Evolutionary conservation across 2,329 filamentous ascomycete species (phyloP).

Genomic region (Xylariaceae sp.): DNA sequence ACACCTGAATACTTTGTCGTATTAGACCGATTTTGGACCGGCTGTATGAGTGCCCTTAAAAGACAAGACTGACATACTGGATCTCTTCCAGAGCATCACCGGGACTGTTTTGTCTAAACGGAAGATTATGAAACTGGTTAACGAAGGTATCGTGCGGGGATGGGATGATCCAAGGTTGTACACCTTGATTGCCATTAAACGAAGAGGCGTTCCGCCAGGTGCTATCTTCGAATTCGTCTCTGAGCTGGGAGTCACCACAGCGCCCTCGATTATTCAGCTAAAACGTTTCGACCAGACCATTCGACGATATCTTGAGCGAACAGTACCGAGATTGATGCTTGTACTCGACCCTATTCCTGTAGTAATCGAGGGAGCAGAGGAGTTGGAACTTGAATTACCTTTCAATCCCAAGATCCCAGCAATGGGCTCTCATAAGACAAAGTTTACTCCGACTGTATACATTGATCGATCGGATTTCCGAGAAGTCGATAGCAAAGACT

Average conservation of each 20-base stretch:
- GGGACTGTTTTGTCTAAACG: constrained; percentile 88
- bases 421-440: constrained; percentile 57
- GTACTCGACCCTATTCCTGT: constrained; percentile 82
- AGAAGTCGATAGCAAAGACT: constrained; percentile 66
- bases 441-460: constrained; percentile 74
- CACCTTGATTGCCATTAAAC: constrained; percentile 49
- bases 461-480: constrained; percentile 80
- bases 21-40: too few relatives aligned
- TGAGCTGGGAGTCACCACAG: constrained; percentile 85
- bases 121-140: constrained; percentile 74
- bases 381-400: constrained; percentile 66
- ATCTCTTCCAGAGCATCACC: constrained; percentile 54
- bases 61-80: too few relatives aligned
- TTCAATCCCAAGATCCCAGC: constrained; percentile 78
- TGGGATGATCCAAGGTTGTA: constrained; percentile 93
- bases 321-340: constrained; percentile 84
- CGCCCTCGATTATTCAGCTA: constrained; percentile 73
- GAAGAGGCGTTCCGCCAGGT: constrained; percentile 81
- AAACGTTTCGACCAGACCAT: constrained; percentile 81
- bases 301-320: constrained; percentile 79
- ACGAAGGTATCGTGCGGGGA: constrained; percentile 70
- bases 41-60: too few relatives aligned
- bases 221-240: constrained; percentile 87
- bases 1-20: neutral
- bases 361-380: constrained; percentile 72